Evolutionary conservation across 768 basidiomycete species (phyloP), one percentile per base, ranked within the genome.

Genomic region (Mycena metata): DNA sequence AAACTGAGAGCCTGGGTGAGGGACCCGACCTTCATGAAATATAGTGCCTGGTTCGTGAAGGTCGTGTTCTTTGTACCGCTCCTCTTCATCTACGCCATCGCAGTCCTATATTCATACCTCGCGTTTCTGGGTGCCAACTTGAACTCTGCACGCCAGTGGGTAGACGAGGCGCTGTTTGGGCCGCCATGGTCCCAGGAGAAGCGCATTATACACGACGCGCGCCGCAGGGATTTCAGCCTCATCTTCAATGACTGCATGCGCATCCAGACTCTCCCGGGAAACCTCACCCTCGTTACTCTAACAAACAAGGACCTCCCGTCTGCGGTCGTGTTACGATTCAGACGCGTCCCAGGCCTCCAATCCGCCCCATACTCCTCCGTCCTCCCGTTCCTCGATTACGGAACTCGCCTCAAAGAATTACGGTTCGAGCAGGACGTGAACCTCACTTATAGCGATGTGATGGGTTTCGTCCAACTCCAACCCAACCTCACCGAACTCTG

Each of bases 231-330:
- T n/a, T n/a, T n/a, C n/a, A n/a, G n/a, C 36, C 26, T 56, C 6
- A 43, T 23, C 12, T 61, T 61, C 26, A 54, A 46, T 23, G 33
- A 61, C 16, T 67, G 60, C 42, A 61, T 67, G 60, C 60, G 66
- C 43, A 50, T 67, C 13, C 60, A 62, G n/a, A 43, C 13, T 4
- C 46, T 67, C 1, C 52, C 33, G 2, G 66, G 54, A 24, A 46
- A 64, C 4, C 35, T 56, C 15, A 67, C 50, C 11, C 26, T 67
- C 19, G 36, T 62, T 12, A 67, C 66, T 10, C 54, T 67, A 8
- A 49, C 52, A n/a, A n/a, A 60, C 36, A 36, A 36, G 10, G 4
- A 39, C 5, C n/a, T 12, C 2, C 12, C 13, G 36, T 52, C 52
- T 11, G 35, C 24, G 24, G 52, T 61, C 10, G 24, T 17, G 13